Percentiles rank a stretch among this genome's conserved stretches.
These are phyloP conservation scores for Kurtzmaniella quercitrusa DNA, from an alignment of 1,139 yeast genomes.

Conservation along the genomic window DNA sequence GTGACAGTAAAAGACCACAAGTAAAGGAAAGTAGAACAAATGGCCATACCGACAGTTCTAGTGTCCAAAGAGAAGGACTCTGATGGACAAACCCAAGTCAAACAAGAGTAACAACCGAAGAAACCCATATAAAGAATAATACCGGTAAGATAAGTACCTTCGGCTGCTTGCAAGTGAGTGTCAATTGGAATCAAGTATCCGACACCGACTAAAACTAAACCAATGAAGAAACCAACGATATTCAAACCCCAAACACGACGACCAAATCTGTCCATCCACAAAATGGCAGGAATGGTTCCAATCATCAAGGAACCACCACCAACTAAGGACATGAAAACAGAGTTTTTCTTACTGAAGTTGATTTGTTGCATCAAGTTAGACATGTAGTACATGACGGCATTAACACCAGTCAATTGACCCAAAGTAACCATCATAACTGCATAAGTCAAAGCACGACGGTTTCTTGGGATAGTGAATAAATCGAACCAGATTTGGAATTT, in stretches of 20 bases:
- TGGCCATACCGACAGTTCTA: conserved; percentile 51
- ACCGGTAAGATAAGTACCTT: conserved; percentile 56
- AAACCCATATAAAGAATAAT: conserved; percentile 60
- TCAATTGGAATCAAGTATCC: conserved; percentile 40
- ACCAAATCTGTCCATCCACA: conserved; percentile 58
- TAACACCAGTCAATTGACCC: conserved; percentile 56
- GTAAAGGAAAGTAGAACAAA: conserved; percentile 51
- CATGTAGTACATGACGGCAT: conserved; percentile 55
- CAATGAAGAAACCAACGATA: conserved; percentile 51
- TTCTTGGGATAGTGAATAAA: conserved; percentile 48
- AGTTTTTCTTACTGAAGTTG: conserved; percentile 38
- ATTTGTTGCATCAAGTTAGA: conserved; percentile 46
- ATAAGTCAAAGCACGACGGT: conserved; percentile 54
- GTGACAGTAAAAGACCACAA: conserved; percentile 64
- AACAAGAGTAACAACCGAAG: conserved; percentile 60
- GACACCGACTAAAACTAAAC: conserved; percentile 52
- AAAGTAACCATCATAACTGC: conserved; percentile 52
- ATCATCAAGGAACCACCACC: conserved; percentile 58
- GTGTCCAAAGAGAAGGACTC: conserved; percentile 44
- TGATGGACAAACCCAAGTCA: conserved; percentile 55
- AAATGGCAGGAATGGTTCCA: conserved; percentile 60
- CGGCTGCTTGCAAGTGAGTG: conserved; percentile 41
- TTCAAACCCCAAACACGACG: conserved; percentile 41
- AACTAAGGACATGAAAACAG: conserved; percentile 55
- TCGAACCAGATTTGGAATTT: conserved; percentile 38